phyloP scores from a whole-genome alignment of 2,329 filamentous ascomycete genomes.

The Monosporascus sp. region DNA sequence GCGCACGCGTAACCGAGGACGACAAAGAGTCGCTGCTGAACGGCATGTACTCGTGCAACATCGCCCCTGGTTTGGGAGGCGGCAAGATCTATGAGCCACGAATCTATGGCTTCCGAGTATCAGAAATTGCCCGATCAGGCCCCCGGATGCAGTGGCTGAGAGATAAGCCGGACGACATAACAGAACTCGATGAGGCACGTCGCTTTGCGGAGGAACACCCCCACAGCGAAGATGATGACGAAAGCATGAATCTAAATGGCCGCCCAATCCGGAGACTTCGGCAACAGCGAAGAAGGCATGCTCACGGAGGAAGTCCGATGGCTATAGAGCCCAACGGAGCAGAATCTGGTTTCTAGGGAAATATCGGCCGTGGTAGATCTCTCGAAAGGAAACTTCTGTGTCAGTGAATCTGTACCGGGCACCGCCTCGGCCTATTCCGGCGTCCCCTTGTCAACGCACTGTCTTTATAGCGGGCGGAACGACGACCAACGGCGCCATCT shows the following conservation, averaged over 20 bases:
- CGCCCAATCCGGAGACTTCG: constrained; percentile 37
- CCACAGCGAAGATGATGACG: constrained; percentile 53
- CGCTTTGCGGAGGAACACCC: constrained; percentile 46
- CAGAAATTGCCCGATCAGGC: constrained; percentile 80
- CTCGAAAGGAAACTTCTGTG: neutral
- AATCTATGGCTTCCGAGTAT: constrained; percentile 95
- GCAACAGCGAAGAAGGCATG: constrained; percentile 31
- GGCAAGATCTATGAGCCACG: constrained; percentile 87
- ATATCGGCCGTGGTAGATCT: neutral
- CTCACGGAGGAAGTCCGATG: constrained; percentile 53
- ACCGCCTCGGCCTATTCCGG: neutral
- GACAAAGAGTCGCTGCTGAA: constrained; percentile 58
- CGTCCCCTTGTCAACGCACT: neutral
- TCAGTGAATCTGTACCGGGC: neutral
- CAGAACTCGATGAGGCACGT: constrained; percentile 76
- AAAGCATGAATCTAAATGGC: constrained; percentile 40
- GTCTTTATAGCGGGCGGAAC: neutral
- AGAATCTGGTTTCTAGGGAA: constrained; percentile 46
- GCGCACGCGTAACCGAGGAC: constrained; percentile 36
- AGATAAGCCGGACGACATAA: constrained; percentile 72
- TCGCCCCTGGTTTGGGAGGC: constrained; percentile 78
- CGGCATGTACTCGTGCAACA: constrained; percentile 79
- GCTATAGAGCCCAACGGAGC: constrained; percentile 49
- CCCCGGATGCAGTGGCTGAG: constrained; percentile 97
- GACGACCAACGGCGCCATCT: neutral